Evolutionary conservation across 805 yeast species (phyloP), one percentile per base, ranked within the genome.

Genomic region (Starmerella kuoi): DNA sequence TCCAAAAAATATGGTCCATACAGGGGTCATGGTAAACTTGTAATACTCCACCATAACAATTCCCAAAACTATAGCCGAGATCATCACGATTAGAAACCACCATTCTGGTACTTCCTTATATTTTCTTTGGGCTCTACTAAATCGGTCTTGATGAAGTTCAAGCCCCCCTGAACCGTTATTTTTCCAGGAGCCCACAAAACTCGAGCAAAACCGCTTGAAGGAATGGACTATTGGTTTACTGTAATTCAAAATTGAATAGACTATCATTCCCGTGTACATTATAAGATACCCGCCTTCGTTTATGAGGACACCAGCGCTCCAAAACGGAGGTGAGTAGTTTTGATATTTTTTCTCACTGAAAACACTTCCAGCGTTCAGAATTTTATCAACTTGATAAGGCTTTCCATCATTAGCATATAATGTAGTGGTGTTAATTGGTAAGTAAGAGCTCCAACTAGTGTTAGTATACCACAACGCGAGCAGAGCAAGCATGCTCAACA

Each of bases 1-100:
- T 1, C 77, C 74, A 49, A 77, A 68, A 49, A 79, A 69, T 25
- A 78, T 61, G 2, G 77, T 77, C 76, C 77, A 77, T 17, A 74
- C 67, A 0, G 61, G 61, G 5, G 59, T 54, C 28, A 45, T 22
- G 23, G 55, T 53, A 44, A 55, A 59, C 43, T 69, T 62, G 47
- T 65, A 73, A 2, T 70, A 69, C 47, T 69, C 69, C 45, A 55
- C 64, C 61, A 57, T 41, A 20, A 49, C 44, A 65, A 73, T 58
- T 1, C 72, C 74, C 42, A 68, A 61, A 2, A 55, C 54, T 1
- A 72, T 57, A 22, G 77, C 65, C 2, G 60, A 41, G n/a, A 67
- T 35, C 23, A 75, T 59, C 15, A 72, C 64, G 5, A 55, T 38
- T 9, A 69, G 41, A 50, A 67, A 74, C 76, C 65, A 61, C 61